Conservation (phyloP, 768 basidiomycete genomes). For the Hericium erinaceus region DNA sequence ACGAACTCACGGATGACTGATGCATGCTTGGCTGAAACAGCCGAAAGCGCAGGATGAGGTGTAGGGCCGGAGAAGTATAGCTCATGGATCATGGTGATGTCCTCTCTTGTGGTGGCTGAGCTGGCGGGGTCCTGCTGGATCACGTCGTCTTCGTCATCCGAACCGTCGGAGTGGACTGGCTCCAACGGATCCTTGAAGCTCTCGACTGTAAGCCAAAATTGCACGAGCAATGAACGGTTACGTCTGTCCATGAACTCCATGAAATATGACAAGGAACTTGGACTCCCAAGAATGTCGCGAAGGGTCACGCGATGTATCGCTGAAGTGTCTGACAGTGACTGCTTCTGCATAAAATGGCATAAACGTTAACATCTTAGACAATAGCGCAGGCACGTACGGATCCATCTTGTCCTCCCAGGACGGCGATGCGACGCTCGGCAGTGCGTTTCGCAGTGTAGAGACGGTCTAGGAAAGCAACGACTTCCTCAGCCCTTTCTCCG, state of each 20-base stretch:
- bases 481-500: slow-evolving; percentile 75
- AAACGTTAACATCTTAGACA: neutral
- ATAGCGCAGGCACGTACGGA: slow-evolving; percentile 28
- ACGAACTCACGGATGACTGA: slow-evolving; percentile 63
- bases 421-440: slow-evolving; percentile 76
- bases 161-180: slow-evolving; percentile 48
- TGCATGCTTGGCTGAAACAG: slow-evolving; percentile 63
- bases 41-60: slow-evolving; percentile 47
- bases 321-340: slow-evolving; percentile 27
- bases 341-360: slow-evolving; percentile 23
- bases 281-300: slow-evolving; percentile 78
- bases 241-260: slow-evolving; percentile 98
- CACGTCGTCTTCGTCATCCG: slow-evolving; percentile 54
- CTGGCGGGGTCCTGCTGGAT: slow-evolving; percentile 48
- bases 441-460: slow-evolving; percentile 83
- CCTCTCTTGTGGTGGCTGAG: slow-evolving; percentile 60
- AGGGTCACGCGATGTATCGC: slow-evolving; percentile 47
- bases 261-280: slow-evolving; percentile 87
- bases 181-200: slow-evolving; percentile 97
- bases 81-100: slow-evolving; percentile 83
- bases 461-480: slow-evolving; percentile 80
- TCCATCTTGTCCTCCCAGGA: slow-evolving; percentile 57
- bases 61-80: slow-evolving; percentile 68
- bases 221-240: slow-evolving; percentile 74
- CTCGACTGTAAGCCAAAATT: slow-evolving; percentile 97